These are phyloP conservation scores for Aspergillus nanangensis DNA, from an alignment of 495 filamentous ascomycete species.

Conservation along the genomic window DNA sequence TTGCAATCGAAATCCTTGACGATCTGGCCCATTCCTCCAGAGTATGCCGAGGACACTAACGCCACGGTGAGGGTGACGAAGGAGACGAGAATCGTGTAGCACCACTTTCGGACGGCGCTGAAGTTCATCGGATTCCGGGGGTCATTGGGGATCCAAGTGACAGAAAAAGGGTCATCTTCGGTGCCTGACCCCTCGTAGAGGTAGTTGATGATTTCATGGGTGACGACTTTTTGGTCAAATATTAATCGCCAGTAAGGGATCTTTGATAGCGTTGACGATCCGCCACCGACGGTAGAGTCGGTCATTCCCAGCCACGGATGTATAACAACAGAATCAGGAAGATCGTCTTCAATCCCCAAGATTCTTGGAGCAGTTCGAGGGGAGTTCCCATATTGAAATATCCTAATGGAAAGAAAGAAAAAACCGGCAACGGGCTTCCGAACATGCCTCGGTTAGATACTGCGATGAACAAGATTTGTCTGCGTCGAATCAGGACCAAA, in stretches of 20 bases:
- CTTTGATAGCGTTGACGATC: slow-evolving; percentile 19
- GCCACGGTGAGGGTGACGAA: slow-evolving; percentile 62
- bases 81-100: slow-evolving; percentile 56
- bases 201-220: slow-evolving; percentile 46
- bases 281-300: slow-evolving; percentile 3
- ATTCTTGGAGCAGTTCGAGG: too few species aligned
- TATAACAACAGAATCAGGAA: too few species aligned
- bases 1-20: slow-evolving; percentile 38
- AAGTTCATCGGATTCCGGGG: slow-evolving; percentile 63
- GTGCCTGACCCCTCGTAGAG: slow-evolving; percentile 62
- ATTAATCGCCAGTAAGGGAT: slow-evolving; percentile 38
- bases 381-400: too few species aligned
- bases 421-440: not conserved
- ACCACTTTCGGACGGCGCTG: slow-evolving; percentile 54
- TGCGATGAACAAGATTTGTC: not conserved
- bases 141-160: slow-evolving; percentile 64
- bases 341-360: too few species aligned
- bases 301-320: too few species aligned
- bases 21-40: slow-evolving; percentile 59
- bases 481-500: not conserved
- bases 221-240: slow-evolving; percentile 45
- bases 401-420: too few species aligned
- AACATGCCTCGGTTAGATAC: not conserved
- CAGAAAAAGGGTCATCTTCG: slow-evolving; percentile 60
- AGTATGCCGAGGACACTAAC: slow-evolving; percentile 68